Percentiles rank a stretch among this genome's conserved stretches.
These are phyloP conservation scores for Erysimum cheiri DNA, from an alignment of 441 rosid species.

Conservation along the genomic window DNA sequence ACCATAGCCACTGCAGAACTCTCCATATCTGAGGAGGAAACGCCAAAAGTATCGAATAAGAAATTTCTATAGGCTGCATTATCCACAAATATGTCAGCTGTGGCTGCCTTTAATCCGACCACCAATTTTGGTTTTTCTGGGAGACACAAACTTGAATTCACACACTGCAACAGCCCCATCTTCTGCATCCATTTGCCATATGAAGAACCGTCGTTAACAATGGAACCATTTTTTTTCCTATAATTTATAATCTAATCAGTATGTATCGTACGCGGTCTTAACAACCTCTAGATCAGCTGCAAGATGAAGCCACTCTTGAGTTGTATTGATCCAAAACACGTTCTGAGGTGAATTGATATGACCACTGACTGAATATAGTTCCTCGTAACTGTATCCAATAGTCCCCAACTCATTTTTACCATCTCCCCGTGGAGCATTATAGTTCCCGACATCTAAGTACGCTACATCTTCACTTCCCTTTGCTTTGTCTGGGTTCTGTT, in stretches of 20 bases:
- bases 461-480: slow-evolving; percentile 40
- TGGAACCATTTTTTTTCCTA: not conserved
- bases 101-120: slow-evolving; percentile 52
- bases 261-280: not conserved
- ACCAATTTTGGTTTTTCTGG: slow-evolving; percentile 54
- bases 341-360: slow-evolving; percentile 40
- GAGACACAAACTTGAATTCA: slow-evolving; percentile 57
- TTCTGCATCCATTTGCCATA: slow-evolving; percentile 35
- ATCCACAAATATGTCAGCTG: slow-evolving; percentile 55
- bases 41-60: slow-evolving; percentile 47
- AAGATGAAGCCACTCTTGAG: slow-evolving; percentile 43
- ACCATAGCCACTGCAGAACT: slow-evolving; percentile 61
- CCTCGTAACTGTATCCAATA: slow-evolving; percentile 45
- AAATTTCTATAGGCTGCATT: slow-evolving; percentile 59
- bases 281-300: slow-evolving; percentile 43
- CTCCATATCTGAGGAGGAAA: slow-evolving; percentile 60
- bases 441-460: slow-evolving; percentile 44
- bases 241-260: not conserved
- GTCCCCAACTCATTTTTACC: slow-evolving; percentile 49
- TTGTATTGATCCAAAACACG: slow-evolving; percentile 50
- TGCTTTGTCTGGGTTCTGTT: slow-evolving; percentile 48
- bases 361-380: slow-evolving; percentile 46
- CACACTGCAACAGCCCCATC: slow-evolving; percentile 50
- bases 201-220: not conserved
- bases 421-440: slow-evolving; percentile 48